Conservation (phyloP, 805 yeast genomes). For the Sugiyamaella marilandica region DNA sequence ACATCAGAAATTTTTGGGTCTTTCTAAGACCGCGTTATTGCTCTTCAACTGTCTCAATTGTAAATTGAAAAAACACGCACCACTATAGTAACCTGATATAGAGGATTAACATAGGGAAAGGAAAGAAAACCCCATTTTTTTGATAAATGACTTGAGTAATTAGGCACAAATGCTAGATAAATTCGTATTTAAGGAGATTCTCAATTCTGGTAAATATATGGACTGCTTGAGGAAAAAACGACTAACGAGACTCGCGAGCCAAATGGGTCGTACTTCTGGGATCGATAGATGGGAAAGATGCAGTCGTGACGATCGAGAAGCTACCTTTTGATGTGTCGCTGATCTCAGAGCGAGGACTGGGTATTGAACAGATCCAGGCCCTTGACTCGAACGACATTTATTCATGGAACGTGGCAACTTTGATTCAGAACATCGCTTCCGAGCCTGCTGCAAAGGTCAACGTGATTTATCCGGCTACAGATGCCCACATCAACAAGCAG, state of each 20-base stretch:
- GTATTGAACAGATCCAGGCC: conserved; percentile 27
- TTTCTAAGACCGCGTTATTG: too few relatives aligned
- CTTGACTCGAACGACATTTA: conserved; percentile 79
- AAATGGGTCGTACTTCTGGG: conserved; percentile 72
- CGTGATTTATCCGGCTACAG: conserved; percentile 84
- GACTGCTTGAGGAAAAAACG: not conserved
- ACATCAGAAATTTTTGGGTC: too few relatives aligned
- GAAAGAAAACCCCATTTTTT: too few relatives aligned
- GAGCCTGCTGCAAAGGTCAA: conserved; percentile 66
- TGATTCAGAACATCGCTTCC: conserved; percentile 40
- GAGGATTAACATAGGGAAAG: too few relatives aligned
- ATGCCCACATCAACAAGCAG: conserved; percentile 74
- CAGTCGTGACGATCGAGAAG: conserved; percentile 71
- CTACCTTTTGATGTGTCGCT: conserved; percentile 47
- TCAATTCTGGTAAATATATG: conserved; percentile 30
- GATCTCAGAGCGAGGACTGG: conserved; percentile 4
- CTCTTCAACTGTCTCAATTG: too few relatives aligned
- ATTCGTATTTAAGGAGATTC: conserved; percentile 38
- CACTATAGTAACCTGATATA: too few relatives aligned
- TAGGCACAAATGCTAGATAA: not conserved
- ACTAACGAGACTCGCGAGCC: conserved; percentile 49
- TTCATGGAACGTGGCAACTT: conserved; percentile 64
- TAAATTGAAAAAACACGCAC: too few relatives aligned
- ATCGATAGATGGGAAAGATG: conserved; percentile 50
- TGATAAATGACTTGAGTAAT: too few relatives aligned